phyloP scores from a whole-genome alignment of 108 stramenopile species.

The Cyclostephanos invisitatus region DNA sequence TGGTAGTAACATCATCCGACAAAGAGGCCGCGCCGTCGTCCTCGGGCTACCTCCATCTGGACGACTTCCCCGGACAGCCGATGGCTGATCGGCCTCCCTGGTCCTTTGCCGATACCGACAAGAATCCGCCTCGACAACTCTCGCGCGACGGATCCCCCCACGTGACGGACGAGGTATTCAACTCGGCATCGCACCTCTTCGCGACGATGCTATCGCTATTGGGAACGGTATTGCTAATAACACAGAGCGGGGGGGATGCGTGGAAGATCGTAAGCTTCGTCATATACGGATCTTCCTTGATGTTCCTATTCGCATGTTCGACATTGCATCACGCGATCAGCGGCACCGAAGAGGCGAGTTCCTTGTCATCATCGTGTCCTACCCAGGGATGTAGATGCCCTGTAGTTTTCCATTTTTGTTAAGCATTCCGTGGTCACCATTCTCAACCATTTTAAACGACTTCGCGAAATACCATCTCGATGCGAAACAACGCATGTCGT shows the following conservation, averaged over 20 bases:
- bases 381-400: not conserved
- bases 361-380: not conserved
- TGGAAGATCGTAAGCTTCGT: slow-evolving; percentile 81
- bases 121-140: slow-evolving; percentile 18
- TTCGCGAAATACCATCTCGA: no score
- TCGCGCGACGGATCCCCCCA: slow-evolving; percentile 68
- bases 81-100: not conserved
- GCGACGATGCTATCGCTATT: slow-evolving; percentile 64
- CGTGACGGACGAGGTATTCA: slow-evolving; percentile 82
- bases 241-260: slow-evolving; percentile 34
- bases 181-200: slow-evolving; percentile 64
- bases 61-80: not conserved
- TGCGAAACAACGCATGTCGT: no score
- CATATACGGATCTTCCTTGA: slow-evolving; percentile 64
- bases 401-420: no score
- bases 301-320: slow-evolving; percentile 66
- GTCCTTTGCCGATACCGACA: slow-evolving; percentile 38
- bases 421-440: no score
- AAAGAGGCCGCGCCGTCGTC: not conserved
- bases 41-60: not conserved
- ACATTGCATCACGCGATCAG: slow-evolving; percentile 74
- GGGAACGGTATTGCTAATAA: slow-evolving; percentile 60
- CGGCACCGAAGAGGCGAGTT: slow-evolving; percentile 38
- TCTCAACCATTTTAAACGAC: no score
- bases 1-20: not conserved